Evolutionary conservation across 2,329 filamentous ascomycete species (phyloP), one percentile per base, ranked within the genome.

Genomic region (Hymenoscyphus occultus): DNA sequence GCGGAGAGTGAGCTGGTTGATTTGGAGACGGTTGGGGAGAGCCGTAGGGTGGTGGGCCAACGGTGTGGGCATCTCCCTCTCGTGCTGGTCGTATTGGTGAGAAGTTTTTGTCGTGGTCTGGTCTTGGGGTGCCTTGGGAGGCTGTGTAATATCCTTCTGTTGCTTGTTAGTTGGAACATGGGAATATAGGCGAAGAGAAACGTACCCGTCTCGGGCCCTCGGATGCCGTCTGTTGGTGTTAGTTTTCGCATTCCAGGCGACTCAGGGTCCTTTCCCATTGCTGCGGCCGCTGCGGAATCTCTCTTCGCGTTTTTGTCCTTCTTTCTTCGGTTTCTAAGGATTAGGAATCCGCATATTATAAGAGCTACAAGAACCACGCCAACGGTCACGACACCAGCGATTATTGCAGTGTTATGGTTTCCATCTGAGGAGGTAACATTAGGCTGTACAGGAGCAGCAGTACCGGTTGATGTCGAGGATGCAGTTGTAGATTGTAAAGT

Each of bases 381-480:
- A 16, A 31, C 62, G 5, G 56, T 57, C 19, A 59, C 62, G 6
- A 56, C 62, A 42, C 62, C 62, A 22, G 45, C 62, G 19, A 64
- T 64, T 28, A 60, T 60, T 14, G 56, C 28, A 5, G 62, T 64
- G 56, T 64, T 60, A 35, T 35, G 35, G 22, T 40, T 54, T 12
- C 9, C 14, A 57, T 57, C n/a, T 14, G 48, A 35, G 16, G 32
- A 14, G 9, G 14, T 28, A 14, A n/a, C 19, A 16, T 40, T 39
- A 16, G 35, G 12, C 16, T 35, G 32, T 14, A 16, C 35, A 12
- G 61, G n/a, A 57, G 7, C 32, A 32, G 59, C 19, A 16, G 39
- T 31, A 10, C 16, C 9, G 9, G 39, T 62, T 19, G 16, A n/a
- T n/a, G 39, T 51, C 14, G 32, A 22, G 60, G 48, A 39, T 40